These are phyloP conservation scores for Sarcomyxa edulis DNA, from an alignment of 768 basidiomycete species.

Conservation along the genomic window DNA sequence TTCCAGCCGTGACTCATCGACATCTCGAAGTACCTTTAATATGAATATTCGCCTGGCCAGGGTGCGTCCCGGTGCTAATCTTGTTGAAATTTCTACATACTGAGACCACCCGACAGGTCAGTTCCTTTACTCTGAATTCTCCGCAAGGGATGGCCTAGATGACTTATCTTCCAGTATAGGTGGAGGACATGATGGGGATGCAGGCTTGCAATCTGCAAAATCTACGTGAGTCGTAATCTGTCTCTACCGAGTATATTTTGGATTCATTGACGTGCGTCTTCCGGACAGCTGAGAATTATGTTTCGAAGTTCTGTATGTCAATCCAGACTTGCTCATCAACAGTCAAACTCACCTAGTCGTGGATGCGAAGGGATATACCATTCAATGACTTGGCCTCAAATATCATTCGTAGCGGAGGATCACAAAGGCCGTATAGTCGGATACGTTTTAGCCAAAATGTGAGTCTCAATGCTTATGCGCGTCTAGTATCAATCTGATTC, in stretches of 20 bases:
- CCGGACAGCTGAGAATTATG: slow-evolving; percentile 92
- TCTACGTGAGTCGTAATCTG: too few relatives aligned
- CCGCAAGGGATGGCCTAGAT: slow-evolving; percentile 8
- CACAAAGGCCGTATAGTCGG: slow-evolving; percentile 86
- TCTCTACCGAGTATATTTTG: too few relatives aligned
- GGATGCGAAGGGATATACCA: slow-evolving; percentile 73
- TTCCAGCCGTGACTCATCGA: too few relatives aligned
- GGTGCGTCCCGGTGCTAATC: slow-evolving; percentile 29
- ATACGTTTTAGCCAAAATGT: slow-evolving; percentile 97
- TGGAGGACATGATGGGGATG: slow-evolving; percentile 88
- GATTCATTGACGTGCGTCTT: too few relatives aligned
- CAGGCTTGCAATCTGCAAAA: slow-evolving; percentile 93
- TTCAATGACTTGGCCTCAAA: slow-evolving; percentile 85
- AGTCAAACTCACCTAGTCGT: neutral
- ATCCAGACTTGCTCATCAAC: neutral
- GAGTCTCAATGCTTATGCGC: slow-evolving; percentile 12
- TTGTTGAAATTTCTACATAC: slow-evolving; percentile 5
- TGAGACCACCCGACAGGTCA: slow-evolving; percentile 13
- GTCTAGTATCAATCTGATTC: neutral
- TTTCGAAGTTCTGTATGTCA: slow-evolving; percentile 68
- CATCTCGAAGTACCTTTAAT: too few relatives aligned
- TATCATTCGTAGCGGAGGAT: slow-evolving; percentile 92
- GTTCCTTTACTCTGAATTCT: slow-evolving; percentile 4
- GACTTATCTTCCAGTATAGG: slow-evolving; percentile 36
- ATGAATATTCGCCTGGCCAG: slow-evolving; percentile 52